These are phyloP conservation scores for Termitomyces sp. DNA, from an alignment of 768 basidiomycete genomes.

Conservation along the genomic window DNA sequence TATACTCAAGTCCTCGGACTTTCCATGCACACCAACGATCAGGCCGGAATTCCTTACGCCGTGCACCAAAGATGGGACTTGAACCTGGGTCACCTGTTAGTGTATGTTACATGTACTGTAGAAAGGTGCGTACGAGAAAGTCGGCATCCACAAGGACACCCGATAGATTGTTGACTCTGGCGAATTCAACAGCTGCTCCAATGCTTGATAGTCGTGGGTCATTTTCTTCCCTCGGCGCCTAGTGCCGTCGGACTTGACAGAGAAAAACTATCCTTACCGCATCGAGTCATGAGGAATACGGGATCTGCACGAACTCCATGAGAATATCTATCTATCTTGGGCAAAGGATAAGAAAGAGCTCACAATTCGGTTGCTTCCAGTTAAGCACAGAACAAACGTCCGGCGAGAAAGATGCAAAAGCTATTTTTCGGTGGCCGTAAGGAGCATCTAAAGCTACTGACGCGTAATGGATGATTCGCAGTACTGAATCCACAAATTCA, in stretches of 20 bases:
- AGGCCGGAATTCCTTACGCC: constrained; percentile 87
- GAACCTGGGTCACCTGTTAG: constrained; percentile 41
- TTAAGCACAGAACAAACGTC: constrained; percentile 88
- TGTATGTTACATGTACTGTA: neutral
- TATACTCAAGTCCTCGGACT: constrained; percentile 34
- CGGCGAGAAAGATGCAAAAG: constrained; percentile 91
- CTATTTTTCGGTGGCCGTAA: constrained; percentile 65
- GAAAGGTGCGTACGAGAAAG: constrained; percentile 59
- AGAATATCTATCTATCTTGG: neutral
- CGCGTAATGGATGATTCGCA: constrained; percentile 76
- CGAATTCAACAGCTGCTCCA: constrained; percentile 89
- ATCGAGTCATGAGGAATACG: constrained; percentile 90
- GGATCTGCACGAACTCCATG: constrained; percentile 55
- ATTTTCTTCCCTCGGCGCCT: constrained; percentile 32
- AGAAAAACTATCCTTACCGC: constrained; percentile 53
- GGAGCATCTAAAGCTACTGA: constrained; percentile 45
- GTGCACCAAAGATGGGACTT: constrained; percentile 86
- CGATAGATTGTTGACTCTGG: constrained; percentile 86
- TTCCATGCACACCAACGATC: constrained; percentile 83
- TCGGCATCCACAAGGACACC: constrained; percentile 88
- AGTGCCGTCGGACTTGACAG: constrained; percentile 33
- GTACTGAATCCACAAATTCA: constrained; percentile 75
- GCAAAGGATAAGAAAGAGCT: constrained; percentile 18
- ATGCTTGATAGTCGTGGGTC: constrained; percentile 64
- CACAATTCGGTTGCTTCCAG: constrained; percentile 99